Percentiles rank a stretch among this genome's conserved stretches.
phyloP scores from a whole-genome alignment of 208 protist genomes.

The Trichomonas tenax region DNA sequence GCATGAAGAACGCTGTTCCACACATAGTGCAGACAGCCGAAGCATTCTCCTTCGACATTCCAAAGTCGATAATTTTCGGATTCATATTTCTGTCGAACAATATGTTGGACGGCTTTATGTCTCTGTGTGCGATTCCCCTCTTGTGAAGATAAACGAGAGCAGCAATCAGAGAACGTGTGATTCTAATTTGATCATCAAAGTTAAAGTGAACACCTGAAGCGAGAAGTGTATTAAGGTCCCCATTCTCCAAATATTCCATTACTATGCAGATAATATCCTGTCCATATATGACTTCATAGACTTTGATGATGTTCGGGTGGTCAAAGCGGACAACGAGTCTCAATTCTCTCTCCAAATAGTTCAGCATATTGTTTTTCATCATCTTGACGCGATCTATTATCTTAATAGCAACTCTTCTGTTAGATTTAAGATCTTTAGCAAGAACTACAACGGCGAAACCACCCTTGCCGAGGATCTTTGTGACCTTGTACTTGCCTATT shows the following conservation, averaged over 20 bases:
- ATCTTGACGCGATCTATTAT: too few relatives aligned
- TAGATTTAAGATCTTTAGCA: too few relatives aligned
- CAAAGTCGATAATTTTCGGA: constrained; percentile 73
- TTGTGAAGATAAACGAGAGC: constrained; percentile 88
- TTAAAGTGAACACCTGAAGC: not conserved
- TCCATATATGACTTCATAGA: not conserved
- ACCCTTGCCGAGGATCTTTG: too few relatives aligned
- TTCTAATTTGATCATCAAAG: not conserved
- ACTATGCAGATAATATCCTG: not conserved
- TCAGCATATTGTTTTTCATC: too few relatives aligned
- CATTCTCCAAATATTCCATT: not conserved
- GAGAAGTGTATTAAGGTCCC: not conserved
- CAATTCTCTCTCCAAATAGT: not conserved
- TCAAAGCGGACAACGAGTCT: not conserved
- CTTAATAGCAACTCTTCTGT: too few relatives aligned
- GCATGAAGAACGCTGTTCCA: constrained; percentile 43
- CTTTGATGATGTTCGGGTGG: not conserved
- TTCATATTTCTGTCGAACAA: constrained; percentile 53
- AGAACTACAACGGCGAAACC: too few relatives aligned
- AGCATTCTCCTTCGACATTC: constrained; percentile 33
- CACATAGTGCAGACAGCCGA: not conserved
- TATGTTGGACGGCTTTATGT: constrained; percentile 64
- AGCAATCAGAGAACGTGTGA: constrained; percentile 75
- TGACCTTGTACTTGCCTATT: too few relatives aligned
- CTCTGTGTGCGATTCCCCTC: constrained; percentile 45